phyloP scores from a whole-genome alignment of 345 rosid genomes.

The Eutrema yunnanense region DNA sequence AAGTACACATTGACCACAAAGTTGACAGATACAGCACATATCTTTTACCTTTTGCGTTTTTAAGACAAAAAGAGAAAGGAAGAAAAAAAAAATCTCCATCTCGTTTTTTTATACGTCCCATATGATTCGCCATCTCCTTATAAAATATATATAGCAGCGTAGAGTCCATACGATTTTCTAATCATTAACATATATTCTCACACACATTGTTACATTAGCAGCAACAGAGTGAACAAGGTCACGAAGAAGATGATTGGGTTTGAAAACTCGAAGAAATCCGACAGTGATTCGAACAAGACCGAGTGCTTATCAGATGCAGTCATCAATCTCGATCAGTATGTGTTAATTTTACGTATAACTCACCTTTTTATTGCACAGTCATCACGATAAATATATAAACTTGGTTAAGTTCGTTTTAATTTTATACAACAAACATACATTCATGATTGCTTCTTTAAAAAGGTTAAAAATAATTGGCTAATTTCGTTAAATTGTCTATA shows the following conservation, averaged over 20 bases:
- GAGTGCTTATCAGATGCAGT: not conserved
- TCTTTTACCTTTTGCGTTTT: not conserved
- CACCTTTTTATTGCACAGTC: not conserved
- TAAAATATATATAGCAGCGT: not conserved
- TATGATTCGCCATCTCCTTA: not conserved
- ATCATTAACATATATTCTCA: not conserved
- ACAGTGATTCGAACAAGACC: slow-evolving; percentile 5
- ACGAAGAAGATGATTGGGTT: too few relatives aligned
- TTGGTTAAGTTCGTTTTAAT: not conserved
- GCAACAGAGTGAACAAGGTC: not conserved
- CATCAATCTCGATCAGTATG: slow-evolving; percentile 31
- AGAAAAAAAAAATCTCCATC: too few relatives aligned
- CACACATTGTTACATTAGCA: not conserved
- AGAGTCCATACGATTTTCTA: not conserved
- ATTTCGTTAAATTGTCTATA: not conserved
- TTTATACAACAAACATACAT: not conserved
- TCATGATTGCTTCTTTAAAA: not conserved
- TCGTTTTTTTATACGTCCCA: too few relatives aligned
- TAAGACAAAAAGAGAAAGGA: too few relatives aligned
- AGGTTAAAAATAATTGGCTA: not conserved
- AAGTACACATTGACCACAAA: not conserved
- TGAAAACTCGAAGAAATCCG: too few relatives aligned
- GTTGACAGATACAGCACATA: not conserved
- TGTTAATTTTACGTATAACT: not conserved
- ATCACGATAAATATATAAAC: too few relatives aligned